Base-by-base conservation (phyloP, 352 stramenopile genomes). In the Globisporangium cylindrosporum region DNA sequence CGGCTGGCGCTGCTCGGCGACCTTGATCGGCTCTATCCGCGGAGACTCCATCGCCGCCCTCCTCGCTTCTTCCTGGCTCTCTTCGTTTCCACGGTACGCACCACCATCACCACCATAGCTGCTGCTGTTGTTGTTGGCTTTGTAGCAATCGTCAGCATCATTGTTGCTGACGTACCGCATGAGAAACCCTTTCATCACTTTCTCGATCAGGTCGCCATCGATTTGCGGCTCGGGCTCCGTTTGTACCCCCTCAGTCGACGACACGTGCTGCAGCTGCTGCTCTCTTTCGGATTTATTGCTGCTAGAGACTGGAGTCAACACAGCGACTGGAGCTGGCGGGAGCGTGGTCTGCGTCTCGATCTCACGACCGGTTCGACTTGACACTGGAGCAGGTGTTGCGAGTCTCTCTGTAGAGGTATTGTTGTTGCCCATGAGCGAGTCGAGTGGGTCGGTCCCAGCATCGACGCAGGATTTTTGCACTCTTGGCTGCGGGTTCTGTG, bases 171-270 rank as follows among this genome's bases (percentile, higher is more conserved):
- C 70, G 55, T 84, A 69, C 59, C 77, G 58, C 7, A 84, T 51
- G 1, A 91, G 77, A n/a, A 78, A 75, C 41, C 68, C 51, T 63
- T 87, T 88, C 82, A 91, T 91, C 66, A 86, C 75, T n/a, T 74
- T 64, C 34, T 87, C 82, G 36, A 89, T 76, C 2, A 66, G 20
- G 4, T 72, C 68, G 9, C 75, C 73, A 53, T 84, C 74, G 3
- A 78, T 34, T 27, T 84, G 70, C 0, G 71, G 76, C 27, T 84
- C 66, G 0, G 65, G 48, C 5, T 51, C 53, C 0, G 27, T 60
- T 18, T 61, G 62, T 1, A 41, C 32, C 1, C 18, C 36, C 22
- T 67, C 51, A 41, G 34, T 25, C 0, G 49, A 25, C 22, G 22
- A 61, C 15, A 51, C 61, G 24, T n/a, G 29, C 34, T 57, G n/a